Evolutionary conservation across 768 basidiomycete genomes (phyloP), one percentile per base, ranked within the genome.

Genomic region (Coprinopsis sp.): DNA sequence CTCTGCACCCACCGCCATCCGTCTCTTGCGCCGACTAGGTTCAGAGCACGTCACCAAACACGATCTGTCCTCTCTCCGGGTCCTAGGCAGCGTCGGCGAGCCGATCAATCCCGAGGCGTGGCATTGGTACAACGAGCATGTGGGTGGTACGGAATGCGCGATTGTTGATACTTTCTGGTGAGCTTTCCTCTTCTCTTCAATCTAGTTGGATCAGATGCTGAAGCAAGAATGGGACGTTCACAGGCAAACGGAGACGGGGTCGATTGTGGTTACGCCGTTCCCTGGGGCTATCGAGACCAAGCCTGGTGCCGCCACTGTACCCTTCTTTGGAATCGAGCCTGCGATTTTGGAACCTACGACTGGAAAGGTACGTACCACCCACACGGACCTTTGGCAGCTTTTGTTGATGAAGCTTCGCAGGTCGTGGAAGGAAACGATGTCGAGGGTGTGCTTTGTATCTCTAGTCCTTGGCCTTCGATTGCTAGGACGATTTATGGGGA

Each of bases 91-190:
- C 49, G 96, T 98, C 36, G 96, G 95, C 46, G 96, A 99, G 69
- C 96, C 96, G 1, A 98, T 99, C 73, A 97, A 97, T 67, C 93
- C 94, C 22, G 95, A 97, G 64, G 95, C 95, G 10, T 97, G 96
- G 95, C 80, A 94, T 58, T 98, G 95, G 95, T 96, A 94, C 69
- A 92, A 95, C 64, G 92, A 96, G 59, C 81, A 91, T 59, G 93
- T 96, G 44, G 96, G 95, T 8, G 77, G 79, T 58, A 74, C 67
- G 54, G 78, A 97, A 64, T 94, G 91, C 61, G 91, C 95, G 5
- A 83, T 97, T 54, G 93, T 95, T 33, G 93, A 96, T 67, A 95
- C 91, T 3, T 93, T 82, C 68, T 93, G 90, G 82, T 76, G 52
- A 28, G 72, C 62, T 23, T 4, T 43, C 47, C 31, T 54, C 53